A percentile compares a stretch with the other conserved stretches of the same genome.
Evolutionary conservation across 306 rosid genomes (phyloP).

Genomic region (Aeschynomene evenia): DNA sequence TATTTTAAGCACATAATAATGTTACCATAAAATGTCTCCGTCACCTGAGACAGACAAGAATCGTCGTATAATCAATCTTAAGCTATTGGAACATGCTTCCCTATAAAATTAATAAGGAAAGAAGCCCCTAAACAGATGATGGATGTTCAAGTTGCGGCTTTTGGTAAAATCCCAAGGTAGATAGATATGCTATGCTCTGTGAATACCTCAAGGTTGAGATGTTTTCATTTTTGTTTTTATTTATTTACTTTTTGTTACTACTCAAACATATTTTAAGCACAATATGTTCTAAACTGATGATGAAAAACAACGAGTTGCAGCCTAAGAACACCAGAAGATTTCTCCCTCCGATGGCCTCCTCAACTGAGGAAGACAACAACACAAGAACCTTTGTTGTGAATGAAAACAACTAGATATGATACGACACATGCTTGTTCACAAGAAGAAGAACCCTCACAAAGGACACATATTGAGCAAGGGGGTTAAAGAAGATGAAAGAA

Average conservation of each 20-base stretch:
- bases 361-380: neutral
- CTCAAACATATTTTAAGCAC: neutral
- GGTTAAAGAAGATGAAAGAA: neutral
- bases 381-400: neutral
- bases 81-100: too few species aligned
- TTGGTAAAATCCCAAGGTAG: too few species aligned
- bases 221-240: too few species aligned
- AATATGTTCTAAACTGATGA: neutral
- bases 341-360: neutral
- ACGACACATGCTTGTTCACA: constrained; percentile 4
- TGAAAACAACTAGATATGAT: neutral
- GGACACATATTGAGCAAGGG: neutral
- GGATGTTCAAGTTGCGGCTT: too few species aligned
- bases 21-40: neutral
- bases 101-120: too few species aligned
- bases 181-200: too few species aligned
- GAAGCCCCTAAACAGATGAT: too few species aligned
- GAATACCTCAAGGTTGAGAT: too few species aligned
- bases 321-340: neutral
- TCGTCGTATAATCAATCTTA: too few species aligned
- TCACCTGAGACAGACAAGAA: too few species aligned
- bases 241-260: too few species aligned
- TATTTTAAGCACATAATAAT: neutral
- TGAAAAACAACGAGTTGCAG: neutral
- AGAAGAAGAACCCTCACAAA: neutral